Evolutionary conservation across 495 filamentous ascomycete species (phyloP), one percentile per base, ranked within the genome.

Genomic region (Aspergillus bridgeri): DNA sequence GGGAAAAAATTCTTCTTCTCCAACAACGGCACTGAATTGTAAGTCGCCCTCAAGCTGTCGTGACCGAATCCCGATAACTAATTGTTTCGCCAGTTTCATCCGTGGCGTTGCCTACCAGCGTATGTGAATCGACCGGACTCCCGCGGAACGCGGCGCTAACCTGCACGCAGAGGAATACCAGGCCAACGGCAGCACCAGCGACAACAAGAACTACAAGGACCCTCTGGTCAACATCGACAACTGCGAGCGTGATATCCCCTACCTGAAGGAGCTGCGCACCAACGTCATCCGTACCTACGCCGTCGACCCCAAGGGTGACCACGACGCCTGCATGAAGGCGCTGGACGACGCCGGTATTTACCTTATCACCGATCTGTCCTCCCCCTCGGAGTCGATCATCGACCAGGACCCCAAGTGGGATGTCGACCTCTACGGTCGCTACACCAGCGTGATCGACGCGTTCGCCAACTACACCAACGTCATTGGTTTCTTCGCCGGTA

Each of bases 401-500:
- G 86, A 91, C 42, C 79, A 87, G 65, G 71, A 79, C 53, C 90
- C 95, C 17, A 51, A 68, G 21, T 98, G 95, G 95, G 86, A 89
- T 63, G 80, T 85, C 53, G 82, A 83, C 15, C 78, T 96, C 58
- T 95, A 86, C 74, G 75, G 80, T 5, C 86, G 90, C 51, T 98
- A 98, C 78, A 89, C 89, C 59, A 75, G 70, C n/a, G 94, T 98
- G 27, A 73, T 98, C 44, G 92, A 98, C 72, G 81, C 83, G 42
- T 79, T 98, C 54, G 79, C 81, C 61, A 80, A 87, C 60, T 97
- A 96, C 76, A 81, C 79, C 71, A 98, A 98, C 69, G 83, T 88
- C 54, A 84, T 98, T 57, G 94, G 95, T 65, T 98, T 98, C 84
- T 98, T 98, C 73, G 90, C 92, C 53, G 95, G 95, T 63, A 98